phyloP scores from a whole-genome alignment of 2,329 filamentous ascomycete genomes.

The Penicillium sp. region DNA sequence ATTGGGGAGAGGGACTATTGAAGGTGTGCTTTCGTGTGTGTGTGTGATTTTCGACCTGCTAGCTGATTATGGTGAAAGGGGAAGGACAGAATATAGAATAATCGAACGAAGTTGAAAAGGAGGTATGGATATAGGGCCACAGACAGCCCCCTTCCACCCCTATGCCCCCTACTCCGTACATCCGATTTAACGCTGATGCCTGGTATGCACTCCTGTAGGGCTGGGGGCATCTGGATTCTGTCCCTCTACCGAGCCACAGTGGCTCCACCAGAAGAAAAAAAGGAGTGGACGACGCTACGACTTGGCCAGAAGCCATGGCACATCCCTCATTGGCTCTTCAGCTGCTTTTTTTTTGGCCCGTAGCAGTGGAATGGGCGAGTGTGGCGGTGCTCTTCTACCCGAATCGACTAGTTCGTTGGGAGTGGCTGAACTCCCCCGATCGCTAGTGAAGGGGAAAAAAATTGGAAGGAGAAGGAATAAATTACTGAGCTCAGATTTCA shows the following conservation, averaged over 20 bases:
- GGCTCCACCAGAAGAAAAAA: neutral
- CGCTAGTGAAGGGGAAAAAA: neutral
- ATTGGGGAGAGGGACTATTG: neutral
- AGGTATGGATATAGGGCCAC: neutral
- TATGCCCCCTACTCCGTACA: neutral
- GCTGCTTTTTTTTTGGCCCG: neutral
- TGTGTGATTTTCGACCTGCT: neutral
- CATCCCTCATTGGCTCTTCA: neutral
- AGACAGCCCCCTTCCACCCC: neutral
- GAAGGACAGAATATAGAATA: neutral
- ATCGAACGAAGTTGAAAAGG: too few relatives aligned
- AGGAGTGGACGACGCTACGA: conserved; percentile 1
- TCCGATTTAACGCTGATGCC: conserved; percentile 6
- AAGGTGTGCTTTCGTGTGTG: neutral
- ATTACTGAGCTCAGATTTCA: conserved; percentile 13
- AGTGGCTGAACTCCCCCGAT: conserved; percentile 1
- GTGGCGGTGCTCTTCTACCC: conserved; percentile 8
- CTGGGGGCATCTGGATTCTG: conserved; percentile 9
- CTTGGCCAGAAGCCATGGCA: neutral
- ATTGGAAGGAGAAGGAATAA: neutral
- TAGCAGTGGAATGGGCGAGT: neutral
- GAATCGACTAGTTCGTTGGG: conserved; percentile 14
- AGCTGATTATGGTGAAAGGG: neutral
- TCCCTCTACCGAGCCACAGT: conserved; percentile 16
- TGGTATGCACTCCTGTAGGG: conserved; percentile 13